Base-by-base conservation (phyloP, 148 eudicot genomes). In the Talinum fruticosum region DNA sequence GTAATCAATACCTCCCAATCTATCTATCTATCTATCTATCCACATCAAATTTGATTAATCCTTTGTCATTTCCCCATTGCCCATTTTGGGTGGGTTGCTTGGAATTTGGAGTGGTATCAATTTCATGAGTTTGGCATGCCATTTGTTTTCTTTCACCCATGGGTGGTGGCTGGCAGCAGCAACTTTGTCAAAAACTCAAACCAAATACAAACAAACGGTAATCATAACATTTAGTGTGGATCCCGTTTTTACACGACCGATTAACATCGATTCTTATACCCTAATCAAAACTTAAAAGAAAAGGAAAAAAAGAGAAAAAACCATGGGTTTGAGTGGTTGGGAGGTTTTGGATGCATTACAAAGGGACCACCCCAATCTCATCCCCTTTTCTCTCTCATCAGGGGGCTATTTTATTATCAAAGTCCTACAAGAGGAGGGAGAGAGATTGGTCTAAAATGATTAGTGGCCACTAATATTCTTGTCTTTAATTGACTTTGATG, bases 301-400 rank as follows among this genome's bases (percentile, higher is more conserved):
- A 67, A 4, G 2, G 33, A 12, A n/a, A 34, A 47, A 26, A 35
- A 41, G 30, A 23, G 3, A 15, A 3, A 19, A 71, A 59, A 8
- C 26, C 35, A 6, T 23, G 1, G 1, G 6, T 49, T 70, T 12
- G 23, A 81, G 73, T 81, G 47, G 83, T 81, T 76, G 79, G 79
- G 66, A 73, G 77, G 66, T 34, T 80, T 81, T 81, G 83, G 83
- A 36, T 16, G 83, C 26, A 81, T 72, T 81, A 76, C 41, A n/a
- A 14, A 53, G 83, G 83, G 80, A 72, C 83, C 83, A 81, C 80
- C 49, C 10, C 54, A 49, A 49, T 23, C 57, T 14, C n/a, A 51
- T 0, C n/a, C 23, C 66, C 49, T 66, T 66, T 26, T 15, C 34
- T 62, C 61, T 19, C 41, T 62, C 18, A 4, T 28, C 1, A n/a